Evolutionary conservation across 148 eudicot species (phyloP).

Genomic region (Polygonum aviculare): DNA sequence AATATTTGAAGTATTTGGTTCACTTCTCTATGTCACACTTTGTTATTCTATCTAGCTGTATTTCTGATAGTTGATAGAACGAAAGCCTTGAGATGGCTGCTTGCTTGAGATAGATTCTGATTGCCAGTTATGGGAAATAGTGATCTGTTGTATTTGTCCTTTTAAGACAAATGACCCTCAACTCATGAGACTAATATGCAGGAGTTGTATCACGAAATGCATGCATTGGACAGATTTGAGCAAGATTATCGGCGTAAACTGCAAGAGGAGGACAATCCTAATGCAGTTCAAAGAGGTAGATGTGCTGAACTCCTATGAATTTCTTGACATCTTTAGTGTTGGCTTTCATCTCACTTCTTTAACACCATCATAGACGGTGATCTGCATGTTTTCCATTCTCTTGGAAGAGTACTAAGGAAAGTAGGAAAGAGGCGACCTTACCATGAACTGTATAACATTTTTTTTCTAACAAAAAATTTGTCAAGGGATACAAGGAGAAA

Average conservation of each 20-base stretch:
- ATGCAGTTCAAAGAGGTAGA: constrained; percentile 69
- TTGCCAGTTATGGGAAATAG: not conserved
- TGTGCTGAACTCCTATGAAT: not conserved
- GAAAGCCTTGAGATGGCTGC: not conserved
- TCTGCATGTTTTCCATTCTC: not conserved
- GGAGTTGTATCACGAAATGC: constrained; percentile 95
- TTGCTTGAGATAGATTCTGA: not conserved
- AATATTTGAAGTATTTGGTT: not conserved
- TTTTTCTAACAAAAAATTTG: not conserved
- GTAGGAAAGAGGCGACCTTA: not conserved
- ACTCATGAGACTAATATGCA: constrained; percentile 22
- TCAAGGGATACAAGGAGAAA: not conserved
- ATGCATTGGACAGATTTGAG: constrained; percentile 93
- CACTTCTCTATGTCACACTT: not conserved
- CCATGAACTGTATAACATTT: not conserved
- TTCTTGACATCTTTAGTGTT: not conserved
- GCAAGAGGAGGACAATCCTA: constrained; percentile 82
- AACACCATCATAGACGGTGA: not conserved
- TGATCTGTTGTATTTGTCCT: not conserved
- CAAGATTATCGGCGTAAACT: constrained; percentile 87
- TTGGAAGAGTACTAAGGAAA: not conserved
- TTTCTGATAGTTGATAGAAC: not conserved
- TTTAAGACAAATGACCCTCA: not conserved
- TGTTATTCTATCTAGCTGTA: not conserved
- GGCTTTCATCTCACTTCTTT: not conserved